These are phyloP conservation scores for Amylostereum areolatum DNA, from an alignment of 1,284 basidiomycete genomes.

Conservation along the genomic window DNA sequence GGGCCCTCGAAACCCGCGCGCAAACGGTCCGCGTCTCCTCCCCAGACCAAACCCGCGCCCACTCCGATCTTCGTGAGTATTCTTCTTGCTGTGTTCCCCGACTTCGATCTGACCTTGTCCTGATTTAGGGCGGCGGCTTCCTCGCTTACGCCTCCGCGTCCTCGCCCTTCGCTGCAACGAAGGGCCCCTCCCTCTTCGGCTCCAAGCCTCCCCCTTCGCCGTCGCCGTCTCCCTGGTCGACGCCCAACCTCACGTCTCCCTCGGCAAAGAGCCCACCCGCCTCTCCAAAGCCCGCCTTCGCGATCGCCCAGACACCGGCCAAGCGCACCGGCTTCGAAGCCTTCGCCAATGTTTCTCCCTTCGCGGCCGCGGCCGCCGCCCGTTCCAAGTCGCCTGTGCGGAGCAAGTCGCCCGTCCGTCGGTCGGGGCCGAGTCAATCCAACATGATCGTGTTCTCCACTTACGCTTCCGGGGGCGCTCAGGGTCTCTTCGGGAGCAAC, in stretches of 20 bases:
- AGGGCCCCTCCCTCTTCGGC: conserved; percentile 59
- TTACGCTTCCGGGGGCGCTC: conserved; percentile 44
- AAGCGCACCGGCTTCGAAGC: conserved; percentile 49
- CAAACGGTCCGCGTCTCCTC: conserved; percentile 3
- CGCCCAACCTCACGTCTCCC: conserved; percentile 9
- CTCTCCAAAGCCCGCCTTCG: conserved; percentile 30
- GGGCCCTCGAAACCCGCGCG: conserved; percentile 10
- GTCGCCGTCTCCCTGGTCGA: conserved; percentile 3
- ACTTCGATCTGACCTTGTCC: conserved; percentile 4
- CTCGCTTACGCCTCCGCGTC: conserved; percentile 66
- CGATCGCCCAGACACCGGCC: conserved; percentile 25
- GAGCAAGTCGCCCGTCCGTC: conserved; percentile 18
- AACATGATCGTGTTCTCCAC: conserved; percentile 53
- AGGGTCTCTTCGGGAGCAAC: conserved; percentile 34
- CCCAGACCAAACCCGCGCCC: conserved; percentile 5
- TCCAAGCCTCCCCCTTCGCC: conserved; percentile 16
- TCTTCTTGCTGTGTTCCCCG: not conserved
- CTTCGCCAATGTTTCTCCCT: conserved; percentile 54
- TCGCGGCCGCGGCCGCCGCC: conserved; percentile 40
- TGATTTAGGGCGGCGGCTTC: conserved; percentile 45
- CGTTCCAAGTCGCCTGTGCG: conserved; percentile 27
- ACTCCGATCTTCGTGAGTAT: conserved; percentile 7
- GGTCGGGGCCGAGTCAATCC: conserved; percentile 27
- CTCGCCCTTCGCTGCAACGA: conserved; percentile 65
- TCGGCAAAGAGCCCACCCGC: conserved; percentile 36